Evolutionary conservation across 2,329 filamentous ascomycete genomes (phyloP).

Genomic region (Xenoacremonium recifei): DNA sequence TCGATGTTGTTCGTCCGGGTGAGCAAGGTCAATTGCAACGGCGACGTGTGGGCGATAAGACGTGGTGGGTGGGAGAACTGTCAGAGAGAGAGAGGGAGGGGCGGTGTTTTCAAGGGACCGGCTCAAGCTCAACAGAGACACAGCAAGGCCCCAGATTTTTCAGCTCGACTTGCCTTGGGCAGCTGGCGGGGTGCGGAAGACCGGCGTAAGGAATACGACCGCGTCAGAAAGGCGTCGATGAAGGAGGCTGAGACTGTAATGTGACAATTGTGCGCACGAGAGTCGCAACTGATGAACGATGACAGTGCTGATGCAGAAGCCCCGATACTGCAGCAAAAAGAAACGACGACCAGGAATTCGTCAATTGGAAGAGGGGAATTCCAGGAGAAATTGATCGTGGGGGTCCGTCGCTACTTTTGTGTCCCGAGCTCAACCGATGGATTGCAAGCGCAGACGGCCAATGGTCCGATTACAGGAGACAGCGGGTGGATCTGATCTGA

Average conservation of each 20-base stretch:
- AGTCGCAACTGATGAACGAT: neutral
- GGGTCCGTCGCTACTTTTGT: conserved; percentile 27
- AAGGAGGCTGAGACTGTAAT: neutral
- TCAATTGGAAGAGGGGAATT: conserved; percentile 13
- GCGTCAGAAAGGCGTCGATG: neutral
- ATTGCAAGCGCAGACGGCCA: conserved; percentile 12
- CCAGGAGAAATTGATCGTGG: conserved; percentile 22
- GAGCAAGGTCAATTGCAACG: no score
- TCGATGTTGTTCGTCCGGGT: neutral
- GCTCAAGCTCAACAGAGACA: neutral
- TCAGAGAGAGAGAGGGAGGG: neutral
- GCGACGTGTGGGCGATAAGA: neutral
- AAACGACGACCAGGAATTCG: neutral
- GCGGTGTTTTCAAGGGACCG: neutral
- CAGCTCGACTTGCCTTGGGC: no score
- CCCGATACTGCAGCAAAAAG: no score
- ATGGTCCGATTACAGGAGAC: conserved; percentile 36
- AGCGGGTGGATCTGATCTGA: conserved; percentile 37
- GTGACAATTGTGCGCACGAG: neutral
- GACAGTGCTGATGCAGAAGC: neutral
- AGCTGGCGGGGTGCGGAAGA: neutral
- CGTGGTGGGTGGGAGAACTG: neutral
- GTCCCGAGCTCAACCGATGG: conserved; percentile 24
- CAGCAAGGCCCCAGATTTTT: neutral
- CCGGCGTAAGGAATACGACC: neutral